Percentiles rank a stretch among this genome's conserved stretches.
Conservation (phyloP, 2,329 filamentous ascomycete species). For the Fusarium annulatum region DNA sequence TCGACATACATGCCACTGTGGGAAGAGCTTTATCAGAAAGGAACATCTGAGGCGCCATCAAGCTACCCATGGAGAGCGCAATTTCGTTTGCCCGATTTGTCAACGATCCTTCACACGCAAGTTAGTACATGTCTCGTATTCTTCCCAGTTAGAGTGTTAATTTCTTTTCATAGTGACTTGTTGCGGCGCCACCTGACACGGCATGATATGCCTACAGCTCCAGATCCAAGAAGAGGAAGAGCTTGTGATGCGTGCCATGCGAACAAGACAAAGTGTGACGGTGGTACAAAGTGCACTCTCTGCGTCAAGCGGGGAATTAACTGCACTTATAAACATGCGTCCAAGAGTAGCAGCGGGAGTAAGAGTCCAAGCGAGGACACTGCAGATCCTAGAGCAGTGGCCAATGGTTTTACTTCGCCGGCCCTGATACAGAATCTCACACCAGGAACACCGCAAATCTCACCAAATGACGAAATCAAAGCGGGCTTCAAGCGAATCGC, state of each 20-base stretch:
- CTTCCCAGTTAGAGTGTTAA: not conserved
- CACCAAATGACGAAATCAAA: slow-evolving; percentile 13
- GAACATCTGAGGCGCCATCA: slow-evolving; percentile 55
- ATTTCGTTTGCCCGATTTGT: slow-evolving; percentile 52
- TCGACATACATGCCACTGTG: slow-evolving; percentile 54
- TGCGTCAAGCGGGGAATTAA: slow-evolving; percentile 53
- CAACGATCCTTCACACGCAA: slow-evolving; percentile 54
- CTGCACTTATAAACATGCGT: slow-evolving; percentile 51
- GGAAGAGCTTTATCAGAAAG: slow-evolving; percentile 54
- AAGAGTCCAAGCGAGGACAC: slow-evolving; percentile 12
- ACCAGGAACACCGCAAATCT: not conserved
- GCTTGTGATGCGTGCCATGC: slow-evolving; percentile 58
- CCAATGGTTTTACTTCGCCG: not conserved
- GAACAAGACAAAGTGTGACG: slow-evolving; percentile 60
- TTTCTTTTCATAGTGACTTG: slow-evolving; percentile 47
- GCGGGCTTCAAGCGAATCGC: slow-evolving; percentile 20
- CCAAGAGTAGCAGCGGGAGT: slow-evolving; percentile 11
- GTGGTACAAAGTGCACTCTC: slow-evolving; percentile 52
- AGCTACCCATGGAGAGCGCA: slow-evolving; percentile 51
- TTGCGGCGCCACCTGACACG: slow-evolving; percentile 52
- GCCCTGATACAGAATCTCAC: not conserved
- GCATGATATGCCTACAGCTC: slow-evolving; percentile 47
- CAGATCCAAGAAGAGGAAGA: slow-evolving; percentile 50
- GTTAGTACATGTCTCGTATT: slow-evolving; percentile 41
- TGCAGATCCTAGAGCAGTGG: not conserved